Evolutionary conservation across 192 early-diverging fungal species (phyloP).

Genomic region (Podila minutissima): DNA sequence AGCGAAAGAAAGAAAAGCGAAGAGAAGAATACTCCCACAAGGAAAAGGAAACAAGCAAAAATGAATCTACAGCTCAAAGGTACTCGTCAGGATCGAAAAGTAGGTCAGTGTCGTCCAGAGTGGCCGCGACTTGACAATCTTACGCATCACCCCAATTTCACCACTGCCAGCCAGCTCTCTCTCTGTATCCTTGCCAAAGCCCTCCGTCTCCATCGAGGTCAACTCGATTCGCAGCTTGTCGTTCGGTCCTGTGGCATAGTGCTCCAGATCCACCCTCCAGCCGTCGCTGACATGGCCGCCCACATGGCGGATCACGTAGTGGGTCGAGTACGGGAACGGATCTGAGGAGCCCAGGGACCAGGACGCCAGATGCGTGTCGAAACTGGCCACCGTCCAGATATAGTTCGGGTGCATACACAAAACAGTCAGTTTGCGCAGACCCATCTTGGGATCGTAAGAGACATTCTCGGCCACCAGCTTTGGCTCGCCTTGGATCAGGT

Average conservation of each 20-base stretch:
- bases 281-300: slow-evolving; percentile 58
- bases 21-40: no score
- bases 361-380: slow-evolving; percentile 64
- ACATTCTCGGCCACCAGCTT: slow-evolving; percentile 54
- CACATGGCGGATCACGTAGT: slow-evolving; percentile 64
- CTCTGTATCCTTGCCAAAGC: slow-evolving; percentile 52
- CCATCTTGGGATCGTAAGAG: slow-evolving; percentile 59
- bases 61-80: no score
- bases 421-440: slow-evolving; percentile 58
- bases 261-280: slow-evolving; percentile 54
- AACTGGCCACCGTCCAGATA: slow-evolving; percentile 73
- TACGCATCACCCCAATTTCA: slow-evolving; percentile 49
- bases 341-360: slow-evolving; percentile 65
- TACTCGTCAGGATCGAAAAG: slow-evolving; percentile 12
- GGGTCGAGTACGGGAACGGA: slow-evolving; percentile 46
- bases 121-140: slow-evolving; percentile 26
- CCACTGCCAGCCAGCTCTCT: slow-evolving; percentile 58
- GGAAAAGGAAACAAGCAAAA: no score
- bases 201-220: slow-evolving; percentile 62
- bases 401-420: slow-evolving; percentile 57
- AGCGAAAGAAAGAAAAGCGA: no score
- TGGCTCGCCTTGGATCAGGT: slow-evolving; percentile 43
- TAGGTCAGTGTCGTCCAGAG: slow-evolving; percentile 38
- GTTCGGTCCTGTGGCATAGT: slow-evolving; percentile 53
- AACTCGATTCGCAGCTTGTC: slow-evolving; percentile 57